Conservation (phyloP, 2,329 filamentous ascomycete species). For the Clarireedia monteithiana region DNA sequence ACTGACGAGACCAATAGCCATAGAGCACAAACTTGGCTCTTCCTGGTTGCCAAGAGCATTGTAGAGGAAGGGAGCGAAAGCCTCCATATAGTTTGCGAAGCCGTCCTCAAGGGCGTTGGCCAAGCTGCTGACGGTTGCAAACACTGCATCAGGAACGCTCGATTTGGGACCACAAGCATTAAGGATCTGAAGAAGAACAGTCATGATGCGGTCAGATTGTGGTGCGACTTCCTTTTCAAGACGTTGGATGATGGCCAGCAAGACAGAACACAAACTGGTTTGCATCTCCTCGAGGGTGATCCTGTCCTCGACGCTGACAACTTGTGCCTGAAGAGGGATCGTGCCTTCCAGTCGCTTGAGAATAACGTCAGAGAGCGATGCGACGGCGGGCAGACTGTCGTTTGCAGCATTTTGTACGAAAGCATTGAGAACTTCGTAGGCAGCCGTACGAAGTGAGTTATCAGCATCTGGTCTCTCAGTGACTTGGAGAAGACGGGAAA, state of each 20-base stretch:
- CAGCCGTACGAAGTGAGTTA: slow-evolving; percentile 83
- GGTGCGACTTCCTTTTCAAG: slow-evolving; percentile 87
- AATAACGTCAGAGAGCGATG: slow-evolving; percentile 76
- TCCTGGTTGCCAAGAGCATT: slow-evolving; percentile 93
- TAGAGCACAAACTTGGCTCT: slow-evolving; percentile 85
- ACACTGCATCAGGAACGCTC: slow-evolving; percentile 87
- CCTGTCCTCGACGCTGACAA: slow-evolving; percentile 94
- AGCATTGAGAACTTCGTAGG: slow-evolving; percentile 92
- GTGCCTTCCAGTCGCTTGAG: slow-evolving; percentile 88
- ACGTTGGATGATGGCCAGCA: slow-evolving; percentile 85
- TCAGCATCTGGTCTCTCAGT: slow-evolving; percentile 79
- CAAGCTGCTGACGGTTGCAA: slow-evolving; percentile 85
- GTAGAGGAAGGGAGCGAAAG: slow-evolving; percentile 86
- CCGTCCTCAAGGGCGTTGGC: slow-evolving; percentile 87
- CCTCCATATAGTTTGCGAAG: slow-evolving; percentile 96
- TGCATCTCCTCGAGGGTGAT: slow-evolving; percentile 97
- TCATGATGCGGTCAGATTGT: slow-evolving; percentile 91
- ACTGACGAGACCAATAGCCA: slow-evolving; percentile 95
- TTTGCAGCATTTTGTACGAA: slow-evolving; percentile 88
- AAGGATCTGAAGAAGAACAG: slow-evolving; percentile 74
- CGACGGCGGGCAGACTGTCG: slow-evolving; percentile 75
- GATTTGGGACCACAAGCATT: slow-evolving; percentile 74
- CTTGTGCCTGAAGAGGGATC: slow-evolving; percentile 79
- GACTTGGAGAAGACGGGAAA: slow-evolving; percentile 75
- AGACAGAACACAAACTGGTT: slow-evolving; percentile 84